A percentile compares a stretch with the other conserved stretches of the same genome.
These are phyloP conservation scores for Arthromyces matolae DNA, from an alignment of 768 basidiomycete species.

Conservation along the genomic window DNA sequence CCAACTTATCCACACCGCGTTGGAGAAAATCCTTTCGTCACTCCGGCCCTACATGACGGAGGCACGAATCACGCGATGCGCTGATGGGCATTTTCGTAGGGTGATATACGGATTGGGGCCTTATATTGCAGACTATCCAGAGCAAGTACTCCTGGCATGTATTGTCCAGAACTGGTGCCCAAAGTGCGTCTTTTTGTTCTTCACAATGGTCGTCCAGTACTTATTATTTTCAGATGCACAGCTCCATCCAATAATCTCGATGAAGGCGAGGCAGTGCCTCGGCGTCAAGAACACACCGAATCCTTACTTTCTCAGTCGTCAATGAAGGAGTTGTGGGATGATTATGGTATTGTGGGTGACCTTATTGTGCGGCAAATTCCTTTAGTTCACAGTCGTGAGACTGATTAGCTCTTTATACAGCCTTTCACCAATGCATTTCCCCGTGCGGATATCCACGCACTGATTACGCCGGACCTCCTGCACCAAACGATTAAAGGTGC, in stretches of 20 bases:
- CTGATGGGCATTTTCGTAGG: constrained; percentile 21
- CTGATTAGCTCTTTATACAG: too few species aligned
- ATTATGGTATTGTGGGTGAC: constrained; percentile 19
- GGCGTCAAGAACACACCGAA: not conserved
- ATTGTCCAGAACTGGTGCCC: constrained; percentile 26
- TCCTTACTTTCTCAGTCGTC: constrained; percentile 9
- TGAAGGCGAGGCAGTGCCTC: not conserved
- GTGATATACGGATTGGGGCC: not conserved
- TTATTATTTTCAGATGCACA: constrained; percentile 10
- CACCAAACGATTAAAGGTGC: too few species aligned
- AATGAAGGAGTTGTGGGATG: constrained; percentile 17
- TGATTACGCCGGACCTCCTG: too few species aligned
- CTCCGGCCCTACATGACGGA: constrained; percentile 21
- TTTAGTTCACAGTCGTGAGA: too few species aligned
- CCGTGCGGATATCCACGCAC: too few species aligned
- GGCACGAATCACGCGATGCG: constrained; percentile 20
- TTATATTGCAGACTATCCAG: not conserved
- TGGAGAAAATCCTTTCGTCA: constrained; percentile 16
- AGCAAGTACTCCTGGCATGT: constrained; percentile 17
- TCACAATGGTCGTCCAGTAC: not conserved
- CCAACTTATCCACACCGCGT: not conserved
- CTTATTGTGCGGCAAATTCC: too few species aligned
- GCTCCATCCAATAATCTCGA: constrained; percentile 5
- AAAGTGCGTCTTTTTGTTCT: constrained; percentile 16
- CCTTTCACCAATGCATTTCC: too few species aligned